Evolutionary conservation across 2,329 filamentous ascomycete genomes (phyloP), one percentile per base, ranked within the genome.

Genomic region (Amauroascus niger): DNA sequence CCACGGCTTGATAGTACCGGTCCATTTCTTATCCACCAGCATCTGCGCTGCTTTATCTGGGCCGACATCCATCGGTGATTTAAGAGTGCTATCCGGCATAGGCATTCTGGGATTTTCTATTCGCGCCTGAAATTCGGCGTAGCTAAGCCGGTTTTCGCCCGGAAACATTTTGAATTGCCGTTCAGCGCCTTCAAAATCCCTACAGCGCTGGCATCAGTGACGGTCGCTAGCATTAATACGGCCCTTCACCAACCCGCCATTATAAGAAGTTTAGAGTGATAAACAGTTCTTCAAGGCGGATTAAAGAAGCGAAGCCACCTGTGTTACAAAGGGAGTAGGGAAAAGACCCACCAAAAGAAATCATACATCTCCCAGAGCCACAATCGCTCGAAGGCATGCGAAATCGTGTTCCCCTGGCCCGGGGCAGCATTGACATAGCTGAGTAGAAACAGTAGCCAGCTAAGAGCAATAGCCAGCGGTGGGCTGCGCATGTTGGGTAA

Each of bases 341-440:
- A 24, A 4, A 26, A 13, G 18, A 16, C 49, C 6, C 18, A 41
- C 49, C 33, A 51, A 39, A 51, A 32, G 37, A 51, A 16, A 5
- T 51, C 35, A 9, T 51, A 51, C 37, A 51, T 51, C 24, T 51
- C 49, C 49, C 49, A 51, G 6, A 51, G 9, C 49, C 49, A 51
- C 16, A 51, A 26, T 33, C 49, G 13, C 35, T 51, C 35, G 7
- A 28, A 32, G 13, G 39, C 49, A 20, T 41, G 33, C 4, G 49
- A 35, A 4, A 13, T n/a, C 7, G 9, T 11, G 22, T 26, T 50
- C 16, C 18, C 14, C 26, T 26, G 6, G 28, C 28, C 11, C 28
- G 6, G 6, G 11, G 6, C 47, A 16, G 22, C 35, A 16, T 28
- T 5, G 13, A 26, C 37, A 16, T 7, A 16, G 32, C 18, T 30